Evolutionary conservation across 2,329 filamentous ascomycete species (phyloP).

Genomic region (Dactylellina drechsleri): DNA sequence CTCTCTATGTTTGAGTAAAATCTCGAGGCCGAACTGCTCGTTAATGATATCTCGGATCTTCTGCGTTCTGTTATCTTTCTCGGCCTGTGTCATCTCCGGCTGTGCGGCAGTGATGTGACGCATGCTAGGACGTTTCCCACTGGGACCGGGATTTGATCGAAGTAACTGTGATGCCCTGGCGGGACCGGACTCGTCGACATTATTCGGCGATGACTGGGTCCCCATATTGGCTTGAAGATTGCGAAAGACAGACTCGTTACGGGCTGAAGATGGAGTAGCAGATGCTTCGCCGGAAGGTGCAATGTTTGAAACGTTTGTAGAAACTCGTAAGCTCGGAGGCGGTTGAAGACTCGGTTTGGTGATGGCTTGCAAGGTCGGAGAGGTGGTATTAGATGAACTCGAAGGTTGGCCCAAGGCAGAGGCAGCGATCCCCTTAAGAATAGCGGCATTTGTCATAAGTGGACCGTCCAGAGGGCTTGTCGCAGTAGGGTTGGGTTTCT

Average conservation of each 20-base stretch:
- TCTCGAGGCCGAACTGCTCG: conserved; percentile 88
- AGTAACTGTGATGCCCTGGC: conserved; percentile 50
- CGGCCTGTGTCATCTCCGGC: conserved; percentile 33
- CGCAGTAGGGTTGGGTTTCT: conserved; percentile 8
- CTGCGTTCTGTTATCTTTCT: conserved; percentile 62
- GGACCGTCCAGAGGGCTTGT: background rate
- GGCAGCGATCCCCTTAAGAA: conserved; percentile 47
- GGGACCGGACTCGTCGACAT: conserved; percentile 57
- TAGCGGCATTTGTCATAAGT: conserved; percentile 11
- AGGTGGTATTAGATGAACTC: background rate
- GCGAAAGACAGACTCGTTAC: conserved; percentile 10
- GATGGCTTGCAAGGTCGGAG: background rate
- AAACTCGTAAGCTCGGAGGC: conserved; percentile 17
- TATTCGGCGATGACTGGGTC: conserved; percentile 42
- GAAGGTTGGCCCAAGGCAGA: conserved; percentile 42
- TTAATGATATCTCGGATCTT: conserved; percentile 78
- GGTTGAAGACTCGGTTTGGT: conserved; percentile 13
- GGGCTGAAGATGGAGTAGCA: background rate
- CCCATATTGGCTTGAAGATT: conserved; percentile 13
- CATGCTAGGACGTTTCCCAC: conserved; percentile 53
- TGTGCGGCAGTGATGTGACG: conserved; percentile 33
- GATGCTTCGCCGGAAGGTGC: background rate
- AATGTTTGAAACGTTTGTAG: conserved; percentile 18
- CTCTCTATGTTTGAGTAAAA: conserved; percentile 93
- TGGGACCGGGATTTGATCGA: conserved; percentile 38